These are phyloP conservation scores for Nicotiana noctiflora DNA, from an alignment of 257 asterid genomes.

Conservation along the genomic window DNA sequence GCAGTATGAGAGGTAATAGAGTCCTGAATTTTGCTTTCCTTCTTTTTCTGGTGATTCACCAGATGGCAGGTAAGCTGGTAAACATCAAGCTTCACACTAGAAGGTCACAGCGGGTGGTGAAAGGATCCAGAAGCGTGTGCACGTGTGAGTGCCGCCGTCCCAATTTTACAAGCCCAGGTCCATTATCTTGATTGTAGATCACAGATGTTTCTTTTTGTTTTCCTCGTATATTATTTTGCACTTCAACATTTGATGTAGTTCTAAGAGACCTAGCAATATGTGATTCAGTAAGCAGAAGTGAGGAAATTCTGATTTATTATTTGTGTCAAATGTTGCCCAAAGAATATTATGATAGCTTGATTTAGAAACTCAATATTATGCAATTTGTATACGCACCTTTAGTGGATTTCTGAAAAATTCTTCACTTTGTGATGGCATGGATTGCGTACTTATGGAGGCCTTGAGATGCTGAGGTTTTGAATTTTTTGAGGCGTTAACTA, in stretches of 20 bases:
- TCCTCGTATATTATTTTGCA: neutral
- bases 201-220: neutral
- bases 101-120: conserved; percentile 85
- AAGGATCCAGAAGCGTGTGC: conserved; percentile 70
- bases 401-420: neutral
- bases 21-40: neutral
- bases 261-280: neutral
- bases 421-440: neutral
- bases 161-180: conserved; percentile 46
- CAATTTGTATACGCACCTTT: neutral
- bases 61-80: conserved; percentile 85
- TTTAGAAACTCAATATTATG: neutral
- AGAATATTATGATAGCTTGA: neutral
- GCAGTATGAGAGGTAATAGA: neutral
- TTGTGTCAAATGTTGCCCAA: neutral
- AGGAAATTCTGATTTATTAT: neutral
- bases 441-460: neutral
- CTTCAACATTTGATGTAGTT: neutral
- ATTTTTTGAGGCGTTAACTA: neutral
- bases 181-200: conserved; percentile 29
- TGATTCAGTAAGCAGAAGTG: neutral
- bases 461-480: neutral
- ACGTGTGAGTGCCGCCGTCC: conserved; percentile 75
- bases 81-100: conserved; percentile 78
- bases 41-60: conserved; percentile 17